These are phyloP conservation scores for Pyrus bretschneideri DNA, from an alignment of 306 rosid genomes.

Conservation along the genomic window DNA sequence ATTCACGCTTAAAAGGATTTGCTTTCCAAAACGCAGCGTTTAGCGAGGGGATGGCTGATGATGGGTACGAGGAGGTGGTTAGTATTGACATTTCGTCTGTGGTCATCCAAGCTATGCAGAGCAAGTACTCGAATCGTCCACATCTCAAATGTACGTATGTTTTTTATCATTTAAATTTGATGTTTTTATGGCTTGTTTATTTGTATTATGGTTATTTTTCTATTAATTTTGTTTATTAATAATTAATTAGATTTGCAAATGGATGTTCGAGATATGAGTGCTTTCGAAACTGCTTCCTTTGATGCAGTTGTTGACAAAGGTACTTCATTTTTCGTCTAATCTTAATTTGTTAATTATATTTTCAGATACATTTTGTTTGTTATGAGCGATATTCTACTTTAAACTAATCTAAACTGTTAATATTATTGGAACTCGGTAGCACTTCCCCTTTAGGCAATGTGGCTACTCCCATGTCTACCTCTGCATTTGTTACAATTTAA, in stretches of 20 bases:
- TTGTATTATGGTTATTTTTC: background rate
- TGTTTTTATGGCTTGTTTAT: background rate
- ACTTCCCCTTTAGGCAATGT: too few species aligned
- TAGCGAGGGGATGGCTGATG: slow-evolving; percentile 70
- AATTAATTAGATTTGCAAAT: slow-evolving; percentile 53
- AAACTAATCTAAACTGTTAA: too few species aligned
- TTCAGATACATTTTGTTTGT: too few species aligned
- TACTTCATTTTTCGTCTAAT: background rate
- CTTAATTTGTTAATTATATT: background rate
- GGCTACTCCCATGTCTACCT: too few species aligned
- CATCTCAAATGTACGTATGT: slow-evolving; percentile 62
- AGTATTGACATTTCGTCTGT: slow-evolving; percentile 75
- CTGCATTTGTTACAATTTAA: too few species aligned
- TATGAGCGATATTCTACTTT: too few species aligned
- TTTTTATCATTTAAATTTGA: background rate
- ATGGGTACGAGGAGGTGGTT: slow-evolving; percentile 65
- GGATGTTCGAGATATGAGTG: slow-evolving; percentile 80
- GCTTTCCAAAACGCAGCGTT: slow-evolving; percentile 38
- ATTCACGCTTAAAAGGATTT: background rate
- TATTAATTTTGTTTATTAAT: slow-evolving; percentile 6
- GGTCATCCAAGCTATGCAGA: slow-evolving; percentile 67
- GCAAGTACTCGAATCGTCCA: slow-evolving; percentile 40
- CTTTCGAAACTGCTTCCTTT: slow-evolving; percentile 53
- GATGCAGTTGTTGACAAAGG: slow-evolving; percentile 77
- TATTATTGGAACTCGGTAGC: too few species aligned